Conservation (phyloP, 2,329 filamentous ascomycete genomes). For the Elsinoe perseae region DNA sequence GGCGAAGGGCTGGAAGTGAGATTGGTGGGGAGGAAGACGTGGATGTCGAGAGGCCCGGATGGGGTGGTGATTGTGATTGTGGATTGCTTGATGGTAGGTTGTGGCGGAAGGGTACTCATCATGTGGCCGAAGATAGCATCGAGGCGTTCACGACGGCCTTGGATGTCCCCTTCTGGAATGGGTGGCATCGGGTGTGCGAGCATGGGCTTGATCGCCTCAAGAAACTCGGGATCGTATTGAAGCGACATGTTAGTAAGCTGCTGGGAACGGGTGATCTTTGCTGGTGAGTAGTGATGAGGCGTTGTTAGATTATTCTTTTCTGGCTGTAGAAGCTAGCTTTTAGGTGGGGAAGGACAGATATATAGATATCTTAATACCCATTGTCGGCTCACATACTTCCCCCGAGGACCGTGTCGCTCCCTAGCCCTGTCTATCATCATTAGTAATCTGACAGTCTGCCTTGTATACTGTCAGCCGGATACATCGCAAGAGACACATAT, state of each 20-base stretch:
- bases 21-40: slow-evolving; percentile 21
- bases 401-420: not conserved
- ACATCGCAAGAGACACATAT: no score
- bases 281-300: not conserved
- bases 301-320: no score
- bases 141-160: slow-evolving; percentile 16
- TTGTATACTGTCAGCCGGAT: no score
- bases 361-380: not conserved
- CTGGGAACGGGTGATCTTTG: not conserved
- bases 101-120: slow-evolving; percentile 10
- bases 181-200: slow-evolving; percentile 14
- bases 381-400: not conserved
- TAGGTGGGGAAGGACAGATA: not conserved
- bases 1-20: slow-evolving; percentile 12
- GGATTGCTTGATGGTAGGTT: slow-evolving; percentile 18
- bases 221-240: slow-evolving; percentile 19
- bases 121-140: slow-evolving; percentile 16
- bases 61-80: slow-evolving; percentile 16
- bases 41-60: slow-evolving; percentile 12
- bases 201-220: slow-evolving; percentile 15
- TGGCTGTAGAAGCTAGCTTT: no score
- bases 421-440: not conserved
- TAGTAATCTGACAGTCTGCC: no score
- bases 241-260: slow-evolving; percentile 18
- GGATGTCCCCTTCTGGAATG: slow-evolving; percentile 20